These are phyloP conservation scores for Benincasa hispida DNA, from an alignment of 306 rosid species.

Conservation along the genomic window DNA sequence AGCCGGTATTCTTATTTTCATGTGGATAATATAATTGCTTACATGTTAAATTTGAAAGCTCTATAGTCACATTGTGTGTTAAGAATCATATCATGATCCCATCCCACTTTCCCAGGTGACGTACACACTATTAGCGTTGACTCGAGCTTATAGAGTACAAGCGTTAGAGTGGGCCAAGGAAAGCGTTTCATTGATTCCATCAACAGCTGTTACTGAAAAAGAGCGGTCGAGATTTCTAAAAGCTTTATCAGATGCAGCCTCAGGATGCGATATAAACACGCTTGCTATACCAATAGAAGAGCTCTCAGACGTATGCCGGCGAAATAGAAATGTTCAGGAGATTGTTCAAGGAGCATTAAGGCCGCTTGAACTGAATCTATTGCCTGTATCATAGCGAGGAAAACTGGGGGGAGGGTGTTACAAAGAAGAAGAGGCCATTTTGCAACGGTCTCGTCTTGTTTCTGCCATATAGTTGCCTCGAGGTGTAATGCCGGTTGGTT, in stretches of 20 bases:
- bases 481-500: not conserved
- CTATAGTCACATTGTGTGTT: conserved; percentile 3
- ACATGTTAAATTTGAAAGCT: not conserved
- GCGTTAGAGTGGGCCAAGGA: conserved; percentile 85
- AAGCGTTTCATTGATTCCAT: conserved; percentile 61
- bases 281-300: conserved; percentile 58
- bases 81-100: conserved; percentile 4
- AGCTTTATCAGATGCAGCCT: conserved; percentile 77
- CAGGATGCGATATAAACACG: conserved; percentile 49
- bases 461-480: conserved; percentile 25
- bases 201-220: conserved; percentile 68
- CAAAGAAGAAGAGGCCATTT: conserved; percentile 46
- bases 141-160: conserved; percentile 53
- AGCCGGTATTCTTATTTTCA: conserved; percentile 39
- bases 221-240: conserved; percentile 75
- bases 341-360: conserved; percentile 96
- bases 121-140: conserved; percentile 59
- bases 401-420: conserved; percentile 17
- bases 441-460: conserved; percentile 42
- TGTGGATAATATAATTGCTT: not conserved
- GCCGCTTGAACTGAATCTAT: conserved; percentile 68
- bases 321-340: conserved; percentile 88
- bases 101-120: conserved; percentile 42
- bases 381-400: conserved; percentile 44
- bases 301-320: conserved; percentile 85